A percentile compares a stretch with the other conserved stretches of the same genome.
Conservation (phyloP, 2,329 filamentous ascomycete species). For the Exophiala bonariae region DNA sequence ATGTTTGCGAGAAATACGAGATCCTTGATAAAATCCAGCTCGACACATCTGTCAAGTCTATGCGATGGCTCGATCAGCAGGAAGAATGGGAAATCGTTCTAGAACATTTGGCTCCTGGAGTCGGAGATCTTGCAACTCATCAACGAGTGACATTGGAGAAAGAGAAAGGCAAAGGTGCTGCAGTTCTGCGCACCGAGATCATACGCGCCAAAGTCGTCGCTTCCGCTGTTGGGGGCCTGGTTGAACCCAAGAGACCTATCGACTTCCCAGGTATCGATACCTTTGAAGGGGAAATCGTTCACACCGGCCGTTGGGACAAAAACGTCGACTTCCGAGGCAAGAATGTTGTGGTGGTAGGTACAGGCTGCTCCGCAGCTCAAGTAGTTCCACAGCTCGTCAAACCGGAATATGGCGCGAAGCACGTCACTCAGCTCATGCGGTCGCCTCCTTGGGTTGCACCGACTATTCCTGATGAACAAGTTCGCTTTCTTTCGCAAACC, state of each 20-base stretch:
- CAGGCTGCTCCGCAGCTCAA: constrained; percentile 59
- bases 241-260: constrained; percentile 49
- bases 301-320: constrained; percentile 59
- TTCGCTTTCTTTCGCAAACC: constrained; percentile 45
- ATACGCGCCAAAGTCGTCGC: constrained; percentile 57
- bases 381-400: constrained; percentile 53
- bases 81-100: constrained; percentile 57
- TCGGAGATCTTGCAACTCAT: constrained; percentile 53
- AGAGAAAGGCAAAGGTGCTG: constrained; percentile 46
- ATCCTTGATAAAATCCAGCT: constrained; percentile 60
- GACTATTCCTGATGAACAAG: not conserved
- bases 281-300: constrained; percentile 58
- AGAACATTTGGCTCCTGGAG: constrained; percentile 51
- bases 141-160: constrained; percentile 47
- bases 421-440: constrained; percentile 61
- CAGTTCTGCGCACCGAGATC: constrained; percentile 53
- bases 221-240: constrained; percentile 56
- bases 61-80: constrained; percentile 54
- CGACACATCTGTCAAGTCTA: constrained; percentile 56
- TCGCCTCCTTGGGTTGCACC: constrained; percentile 59
- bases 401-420: constrained; percentile 50
- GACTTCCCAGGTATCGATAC: constrained; percentile 53
- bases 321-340: constrained; percentile 51
- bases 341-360: constrained; percentile 58
- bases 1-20: constrained; percentile 52